phyloP scores from a whole-genome alignment of 2,329 filamentous ascomycete species.

The Podosphaera aphanis region DNA sequence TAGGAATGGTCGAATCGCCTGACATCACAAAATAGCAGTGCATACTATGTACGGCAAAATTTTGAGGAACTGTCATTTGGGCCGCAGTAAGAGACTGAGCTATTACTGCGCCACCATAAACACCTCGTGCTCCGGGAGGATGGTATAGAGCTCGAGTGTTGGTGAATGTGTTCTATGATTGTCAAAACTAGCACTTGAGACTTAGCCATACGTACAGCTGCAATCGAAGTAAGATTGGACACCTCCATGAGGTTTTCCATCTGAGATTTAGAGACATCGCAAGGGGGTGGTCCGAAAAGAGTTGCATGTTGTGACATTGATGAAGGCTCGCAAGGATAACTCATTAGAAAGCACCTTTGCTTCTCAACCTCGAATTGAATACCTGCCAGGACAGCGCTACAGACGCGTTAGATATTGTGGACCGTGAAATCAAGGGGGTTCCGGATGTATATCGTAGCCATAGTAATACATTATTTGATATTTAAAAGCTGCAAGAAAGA shows the following conservation, averaged over 20 bases:
- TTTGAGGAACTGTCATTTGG: constrained; percentile 57
- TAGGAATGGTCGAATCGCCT: constrained; percentile 60
- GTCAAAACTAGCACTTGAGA: constrained; percentile 1
- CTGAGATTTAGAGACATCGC: constrained; percentile 46
- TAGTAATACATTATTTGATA: too few relatives aligned
- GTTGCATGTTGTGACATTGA: constrained; percentile 23
- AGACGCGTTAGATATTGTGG: too few relatives aligned
- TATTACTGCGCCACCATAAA: constrained; percentile 84
- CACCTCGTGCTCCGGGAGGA: constrained; percentile 70
- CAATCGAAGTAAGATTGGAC: constrained; percentile 53
- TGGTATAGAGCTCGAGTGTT: constrained; percentile 86
- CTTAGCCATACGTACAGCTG: constrained; percentile 31
- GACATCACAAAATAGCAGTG: constrained; percentile 98
- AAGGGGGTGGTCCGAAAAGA: constrained; percentile 51
- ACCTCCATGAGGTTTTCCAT: constrained; percentile 84
- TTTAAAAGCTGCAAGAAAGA: too few relatives aligned
- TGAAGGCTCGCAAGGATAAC: too few relatives aligned
- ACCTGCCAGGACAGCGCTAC: too few relatives aligned
- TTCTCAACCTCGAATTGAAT: too few relatives aligned
- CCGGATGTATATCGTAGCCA: too few relatives aligned
- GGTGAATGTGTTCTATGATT: constrained; percentile 60
- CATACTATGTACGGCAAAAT: constrained; percentile 82
- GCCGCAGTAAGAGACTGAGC: constrained; percentile 76
- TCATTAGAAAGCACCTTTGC: too few relatives aligned
- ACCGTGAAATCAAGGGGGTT: too few relatives aligned